Evolutionary conservation across 78 protist genomes (phyloP).

Genomic region (Speleostelium caveatum): DNA sequence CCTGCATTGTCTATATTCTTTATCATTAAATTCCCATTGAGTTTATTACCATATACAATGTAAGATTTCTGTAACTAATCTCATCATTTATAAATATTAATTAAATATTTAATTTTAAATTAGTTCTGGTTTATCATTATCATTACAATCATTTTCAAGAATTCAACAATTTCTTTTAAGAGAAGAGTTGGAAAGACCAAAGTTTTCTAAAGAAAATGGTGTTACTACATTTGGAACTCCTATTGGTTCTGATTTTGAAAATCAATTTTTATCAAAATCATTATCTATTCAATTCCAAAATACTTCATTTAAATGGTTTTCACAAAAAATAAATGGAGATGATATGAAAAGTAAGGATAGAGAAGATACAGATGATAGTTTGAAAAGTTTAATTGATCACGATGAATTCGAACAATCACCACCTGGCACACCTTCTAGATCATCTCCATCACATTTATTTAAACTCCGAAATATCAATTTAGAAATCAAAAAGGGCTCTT

Average conservation of each 20-base stretch:
- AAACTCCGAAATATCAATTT: not conserved
- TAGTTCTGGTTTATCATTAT: not conserved
- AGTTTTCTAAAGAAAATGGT: not conserved
- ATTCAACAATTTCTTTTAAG: conserved; percentile 8
- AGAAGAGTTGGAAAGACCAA: conserved; percentile 28
- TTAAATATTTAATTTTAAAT: no score
- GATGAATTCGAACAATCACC: no score
- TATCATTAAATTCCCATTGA: conserved; percentile 20
- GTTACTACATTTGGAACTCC: not conserved
- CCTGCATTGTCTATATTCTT: conserved; percentile 15
- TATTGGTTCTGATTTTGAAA: not conserved
- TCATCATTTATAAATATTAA: no score
- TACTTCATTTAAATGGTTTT: conserved; percentile 21
- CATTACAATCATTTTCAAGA: conserved; percentile 5
- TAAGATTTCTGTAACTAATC: no score
- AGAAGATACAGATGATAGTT: not conserved
- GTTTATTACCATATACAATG: conserved; percentile 40
- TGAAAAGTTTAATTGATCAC: no score
- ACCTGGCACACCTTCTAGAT: not conserved
- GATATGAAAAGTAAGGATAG: not conserved
- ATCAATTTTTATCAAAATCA: not conserved
- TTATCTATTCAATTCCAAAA: not conserved
- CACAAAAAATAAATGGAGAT: no score
- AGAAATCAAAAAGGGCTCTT: not conserved
- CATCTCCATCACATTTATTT: not conserved